Evolutionary conservation across 306 rosid species (phyloP).

Genomic region (Geum urbanum): DNA sequence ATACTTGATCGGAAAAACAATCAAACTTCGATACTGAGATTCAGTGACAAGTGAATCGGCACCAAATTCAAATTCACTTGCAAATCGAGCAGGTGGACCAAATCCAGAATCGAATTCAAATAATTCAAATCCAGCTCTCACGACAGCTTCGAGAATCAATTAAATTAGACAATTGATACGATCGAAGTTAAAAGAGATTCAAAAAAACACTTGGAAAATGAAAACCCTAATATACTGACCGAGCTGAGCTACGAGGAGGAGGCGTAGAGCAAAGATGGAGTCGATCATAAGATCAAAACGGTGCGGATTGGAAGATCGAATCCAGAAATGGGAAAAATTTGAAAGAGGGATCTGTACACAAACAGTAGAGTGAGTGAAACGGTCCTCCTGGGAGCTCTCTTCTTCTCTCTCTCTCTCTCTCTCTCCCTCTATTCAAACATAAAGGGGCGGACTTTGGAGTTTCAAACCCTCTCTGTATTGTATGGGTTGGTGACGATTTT

Average conservation of each 20-base stretch:
- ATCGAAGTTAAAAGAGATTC: neutral
- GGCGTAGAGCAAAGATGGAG: conserved; percentile 13
- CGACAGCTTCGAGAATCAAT: neutral
- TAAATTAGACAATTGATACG: neutral
- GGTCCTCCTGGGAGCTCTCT: conserved; percentile 30
- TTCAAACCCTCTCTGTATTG: conserved; percentile 50
- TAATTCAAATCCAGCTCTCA: neutral
- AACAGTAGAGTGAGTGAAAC: conserved; percentile 34
- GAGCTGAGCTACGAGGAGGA: conserved; percentile 27
- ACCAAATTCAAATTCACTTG: neutral
- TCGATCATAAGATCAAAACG: conserved; percentile 17
- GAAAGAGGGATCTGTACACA: conserved; percentile 31
- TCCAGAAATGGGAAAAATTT: neutral
- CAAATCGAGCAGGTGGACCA: neutral
- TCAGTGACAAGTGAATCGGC: neutral
- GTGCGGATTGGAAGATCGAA: conserved; percentile 46
- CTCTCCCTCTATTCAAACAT: conserved; percentile 54
- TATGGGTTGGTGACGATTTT: neutral
- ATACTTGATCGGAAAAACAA: neutral
- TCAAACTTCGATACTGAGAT: neutral
- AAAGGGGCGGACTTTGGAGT: conserved; percentile 56
- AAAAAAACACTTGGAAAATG: neutral
- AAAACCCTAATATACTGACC: conserved; percentile 31
- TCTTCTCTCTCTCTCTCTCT: conserved; percentile 13
- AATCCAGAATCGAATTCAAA: conserved; percentile 4